phyloP scores from a whole-genome alignment of 1,284 basidiomycete species.

The Somion occarium region DNA sequence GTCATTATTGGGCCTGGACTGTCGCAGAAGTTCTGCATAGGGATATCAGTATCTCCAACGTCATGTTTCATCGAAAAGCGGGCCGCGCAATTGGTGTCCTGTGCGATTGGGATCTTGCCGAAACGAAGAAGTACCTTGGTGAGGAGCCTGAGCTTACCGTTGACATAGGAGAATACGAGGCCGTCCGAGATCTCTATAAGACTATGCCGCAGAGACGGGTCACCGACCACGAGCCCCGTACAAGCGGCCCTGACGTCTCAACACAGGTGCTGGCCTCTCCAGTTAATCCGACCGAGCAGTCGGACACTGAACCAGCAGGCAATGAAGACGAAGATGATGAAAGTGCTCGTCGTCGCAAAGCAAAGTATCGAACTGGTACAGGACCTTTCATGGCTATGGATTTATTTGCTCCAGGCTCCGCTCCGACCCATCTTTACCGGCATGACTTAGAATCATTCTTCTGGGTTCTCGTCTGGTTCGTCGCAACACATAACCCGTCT shows the following conservation, averaged over 20 bases:
- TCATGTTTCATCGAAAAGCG: neutral
- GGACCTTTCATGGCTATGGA: constrained; percentile 1
- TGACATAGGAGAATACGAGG: too few species aligned
- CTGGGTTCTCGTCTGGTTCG: too few species aligned
- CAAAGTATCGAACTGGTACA: neutral
- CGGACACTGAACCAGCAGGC: neutral
- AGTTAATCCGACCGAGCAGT: neutral
- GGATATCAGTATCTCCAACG: too few species aligned
- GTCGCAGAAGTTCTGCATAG: neutral
- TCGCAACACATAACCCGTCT: too few species aligned
- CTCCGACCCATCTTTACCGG: neutral
- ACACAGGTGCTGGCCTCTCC: neutral
- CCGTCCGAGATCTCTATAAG: too few species aligned
- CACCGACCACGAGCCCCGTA: too few species aligned
- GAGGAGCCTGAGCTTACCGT: too few species aligned
- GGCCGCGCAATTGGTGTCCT: neutral
- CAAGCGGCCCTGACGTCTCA: too few species aligned
- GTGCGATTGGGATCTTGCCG: too few species aligned
- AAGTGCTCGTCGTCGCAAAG: neutral
- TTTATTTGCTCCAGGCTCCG: neutral
- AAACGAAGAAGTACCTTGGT: neutral
- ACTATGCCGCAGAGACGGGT: too few species aligned
- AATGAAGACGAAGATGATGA: neutral
- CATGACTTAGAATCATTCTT: too few species aligned
- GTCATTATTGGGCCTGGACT: neutral